Base-by-base conservation (phyloP, 2,329 filamentous ascomycete species). In the Fusarium temperatum region DNA sequence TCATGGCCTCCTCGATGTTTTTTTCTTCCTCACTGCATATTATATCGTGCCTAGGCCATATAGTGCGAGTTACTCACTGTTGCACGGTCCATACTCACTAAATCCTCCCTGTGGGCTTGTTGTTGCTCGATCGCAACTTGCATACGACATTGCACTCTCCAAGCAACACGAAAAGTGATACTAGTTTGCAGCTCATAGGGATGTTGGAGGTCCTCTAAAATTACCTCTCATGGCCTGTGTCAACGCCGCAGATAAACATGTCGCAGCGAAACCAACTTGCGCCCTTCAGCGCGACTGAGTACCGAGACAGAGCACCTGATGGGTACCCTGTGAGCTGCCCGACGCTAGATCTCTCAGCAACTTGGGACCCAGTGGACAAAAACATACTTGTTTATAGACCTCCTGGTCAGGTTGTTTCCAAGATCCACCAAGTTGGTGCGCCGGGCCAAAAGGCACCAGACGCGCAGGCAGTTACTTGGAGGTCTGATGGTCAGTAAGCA, bases 261-360 rank as follows among this genome's bases (percentile, higher is more conserved):
- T 61, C 75, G 28, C 68, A 75, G 63, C 67, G 71, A 57, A 77
- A 66, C 63, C 77, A 82, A 71, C 84, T 90, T 68, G 74, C 84
- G 72, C 84, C 88, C 51, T 81, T 88, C 72, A 88, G 88, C 82
- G 87, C 91, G 79, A 90, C 89, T 75, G 84, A 85, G 73, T 86
- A 92, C 69, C 85, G 88, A 57, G 83, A 87, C 51, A 86, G 86
- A 30, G 86, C 90, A 28, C 86, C 89, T 42, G 83, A 86, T 41
- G 84, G 86, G 53, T 88, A 92, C 57, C 86, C 96, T 39, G 88
- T 91, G 32, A 94, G 93, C 82, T 97, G 94, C 82, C 94, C 95
- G 22, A 92, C 91, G 14, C 93, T 97, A 85, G 94, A 98, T 82
- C 87, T 98, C 51, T 87, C 93, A n/a, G 91, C 92, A 10, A 87